These are phyloP conservation scores for Rhodamnia rubescens DNA, from an alignment of 345 rosid species.

Conservation along the genomic window DNA sequence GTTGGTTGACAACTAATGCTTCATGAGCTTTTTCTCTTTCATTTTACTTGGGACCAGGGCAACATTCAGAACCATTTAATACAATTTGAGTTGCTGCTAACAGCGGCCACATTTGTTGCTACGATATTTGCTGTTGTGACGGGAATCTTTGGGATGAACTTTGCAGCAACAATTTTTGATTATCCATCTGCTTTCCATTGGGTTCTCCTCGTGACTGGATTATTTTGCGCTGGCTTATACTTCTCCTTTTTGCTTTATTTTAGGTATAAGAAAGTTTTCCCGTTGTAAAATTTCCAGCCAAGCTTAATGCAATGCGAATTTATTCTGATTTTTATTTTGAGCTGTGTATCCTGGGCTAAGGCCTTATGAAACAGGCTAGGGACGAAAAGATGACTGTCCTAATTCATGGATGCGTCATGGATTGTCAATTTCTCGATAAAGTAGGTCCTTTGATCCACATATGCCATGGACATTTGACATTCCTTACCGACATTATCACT, in stretches of 20 bases:
- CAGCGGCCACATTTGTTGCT: constrained; percentile 86
- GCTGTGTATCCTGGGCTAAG: background rate
- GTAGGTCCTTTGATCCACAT: background rate
- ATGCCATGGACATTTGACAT: background rate
- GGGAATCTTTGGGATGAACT: constrained; percentile 86
- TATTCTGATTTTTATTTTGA: background rate
- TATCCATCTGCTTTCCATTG: constrained; percentile 52
- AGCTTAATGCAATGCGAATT: background rate
- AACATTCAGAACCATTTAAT: constrained; percentile 91
- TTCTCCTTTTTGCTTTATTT: constrained; percentile 59
- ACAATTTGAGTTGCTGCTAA: constrained; percentile 88
- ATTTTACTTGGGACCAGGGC: constrained; percentile 37
- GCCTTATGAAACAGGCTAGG: background rate
- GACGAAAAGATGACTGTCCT: background rate
- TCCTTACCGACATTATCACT: background rate
- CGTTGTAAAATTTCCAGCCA: constrained; percentile 18
- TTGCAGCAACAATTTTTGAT: constrained; percentile 55
- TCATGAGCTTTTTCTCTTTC: background rate
- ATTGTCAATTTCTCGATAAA: background rate
- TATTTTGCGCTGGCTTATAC: constrained; percentile 42
- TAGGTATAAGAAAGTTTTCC: constrained; percentile 76
- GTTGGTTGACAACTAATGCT: background rate
- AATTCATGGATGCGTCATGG: background rate
- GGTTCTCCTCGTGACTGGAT: constrained; percentile 62
- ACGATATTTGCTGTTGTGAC: constrained; percentile 81